phyloP scores from a whole-genome alignment of 208 protist genomes.

The Acanthamoeba pearcei region DNA sequence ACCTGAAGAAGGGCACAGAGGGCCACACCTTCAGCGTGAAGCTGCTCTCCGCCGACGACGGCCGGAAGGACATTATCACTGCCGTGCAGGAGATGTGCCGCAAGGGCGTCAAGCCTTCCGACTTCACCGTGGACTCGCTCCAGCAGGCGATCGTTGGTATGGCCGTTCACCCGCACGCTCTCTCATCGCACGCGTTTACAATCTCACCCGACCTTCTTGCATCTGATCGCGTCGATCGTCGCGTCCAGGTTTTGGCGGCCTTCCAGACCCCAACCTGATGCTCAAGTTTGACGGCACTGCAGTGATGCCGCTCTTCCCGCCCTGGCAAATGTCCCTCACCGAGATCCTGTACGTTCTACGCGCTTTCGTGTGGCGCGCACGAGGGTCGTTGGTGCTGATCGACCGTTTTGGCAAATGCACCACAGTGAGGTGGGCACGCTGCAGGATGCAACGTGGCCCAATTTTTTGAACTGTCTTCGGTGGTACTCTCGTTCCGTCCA shows the following conservation, averaged over 20 bases:
- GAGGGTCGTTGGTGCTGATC: neutral
- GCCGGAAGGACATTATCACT: constrained; percentile 2
- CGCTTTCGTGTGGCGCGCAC: neutral
- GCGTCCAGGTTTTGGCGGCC: neutral
- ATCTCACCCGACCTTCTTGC: neutral
- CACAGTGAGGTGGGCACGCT: constrained; percentile 15
- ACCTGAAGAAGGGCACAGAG: constrained; percentile 26
- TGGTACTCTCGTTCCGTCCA: constrained; percentile 8
- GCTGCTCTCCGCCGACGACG: constrained; percentile 12
- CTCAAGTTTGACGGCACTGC: constrained; percentile 39
- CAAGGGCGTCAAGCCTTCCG: constrained; percentile 1
- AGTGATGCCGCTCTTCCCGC: constrained; percentile 8
- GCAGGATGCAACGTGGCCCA: constrained; percentile 17
- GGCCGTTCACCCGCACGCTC: neutral
- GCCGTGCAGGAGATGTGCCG: constrained; percentile 9
- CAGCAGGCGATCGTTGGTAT: constrained; percentile 24
- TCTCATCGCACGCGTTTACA: neutral
- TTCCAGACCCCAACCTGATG: constrained; percentile 46
- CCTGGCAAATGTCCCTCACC: neutral
- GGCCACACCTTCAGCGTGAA: constrained; percentile 20
- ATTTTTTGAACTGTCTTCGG: constrained; percentile 18
- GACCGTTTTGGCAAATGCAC: neutral
- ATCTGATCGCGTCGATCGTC: neutral
- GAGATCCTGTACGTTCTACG: neutral
- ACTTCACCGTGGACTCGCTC: constrained; percentile 9